These are phyloP conservation scores for Posidonia australis DNA, from an alignment of 106 monocot genomes.

Conservation along the genomic window DNA sequence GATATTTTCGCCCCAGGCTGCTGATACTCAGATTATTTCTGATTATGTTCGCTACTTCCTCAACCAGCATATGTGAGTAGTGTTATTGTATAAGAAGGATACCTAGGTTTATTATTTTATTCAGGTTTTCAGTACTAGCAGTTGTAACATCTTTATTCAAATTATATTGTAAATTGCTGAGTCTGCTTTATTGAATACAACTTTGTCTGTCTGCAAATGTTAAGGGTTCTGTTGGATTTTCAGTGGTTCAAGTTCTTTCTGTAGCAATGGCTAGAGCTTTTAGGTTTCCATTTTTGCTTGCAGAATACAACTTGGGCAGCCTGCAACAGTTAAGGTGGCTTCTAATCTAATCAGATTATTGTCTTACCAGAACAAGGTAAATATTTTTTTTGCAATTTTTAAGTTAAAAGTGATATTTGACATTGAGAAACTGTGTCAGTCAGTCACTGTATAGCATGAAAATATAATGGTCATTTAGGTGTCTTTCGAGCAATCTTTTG, in stretches of 20 bases:
- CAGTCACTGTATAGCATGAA: too few species aligned
- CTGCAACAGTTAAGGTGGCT: constrained; percentile 85
- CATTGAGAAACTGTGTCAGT: too few species aligned
- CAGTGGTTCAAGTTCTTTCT: too few species aligned
- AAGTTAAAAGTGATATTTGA: too few species aligned
- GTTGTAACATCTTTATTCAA: background rate
- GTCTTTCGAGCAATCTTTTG: too few species aligned
- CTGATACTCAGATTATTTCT: constrained; percentile 74
- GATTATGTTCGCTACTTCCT: constrained; percentile 90
- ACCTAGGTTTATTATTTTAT: background rate
- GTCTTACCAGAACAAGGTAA: constrained; percentile 93
- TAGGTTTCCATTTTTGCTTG: background rate
- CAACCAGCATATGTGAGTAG: constrained; percentile 71
- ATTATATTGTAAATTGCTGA: background rate
- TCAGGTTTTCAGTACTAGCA: too few species aligned
- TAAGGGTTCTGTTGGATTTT: too few species aligned
- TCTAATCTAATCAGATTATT: constrained; percentile 79
- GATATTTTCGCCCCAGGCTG: constrained; percentile 42
- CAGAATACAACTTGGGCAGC: constrained; percentile 93
- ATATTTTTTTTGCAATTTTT: background rate
- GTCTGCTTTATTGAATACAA: too few species aligned
- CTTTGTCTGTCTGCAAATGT: too few species aligned
- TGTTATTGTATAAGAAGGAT: background rate
- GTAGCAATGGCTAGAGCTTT: background rate
- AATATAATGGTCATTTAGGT: too few species aligned